Base-by-base conservation (phyloP, 225 moss, liverwort and hornwort species). In the Lunularia cruciata region DNA sequence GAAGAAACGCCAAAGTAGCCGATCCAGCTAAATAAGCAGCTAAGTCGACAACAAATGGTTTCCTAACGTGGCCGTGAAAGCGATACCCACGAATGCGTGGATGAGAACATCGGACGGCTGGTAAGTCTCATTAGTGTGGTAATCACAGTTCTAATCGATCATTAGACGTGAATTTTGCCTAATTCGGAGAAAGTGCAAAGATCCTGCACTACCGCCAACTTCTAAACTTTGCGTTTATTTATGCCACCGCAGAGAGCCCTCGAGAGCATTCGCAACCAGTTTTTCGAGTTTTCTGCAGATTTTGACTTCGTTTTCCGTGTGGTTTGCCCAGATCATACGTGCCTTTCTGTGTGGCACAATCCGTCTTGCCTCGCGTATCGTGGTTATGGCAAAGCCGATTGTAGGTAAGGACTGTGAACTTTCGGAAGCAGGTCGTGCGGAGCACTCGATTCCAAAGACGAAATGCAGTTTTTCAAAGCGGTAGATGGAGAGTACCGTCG, bases 181-280 rank as follows among this genome's bases (percentile, higher is more conserved):
- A 80, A 80, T 80, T 75, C 61, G 67, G 23, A 80, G 79, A 74
- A 75, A 72, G 56, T 63, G 67, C 75, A 43, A 75, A 75, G 75
- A 72, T 67, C 65, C 72, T 75, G 75, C 79, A 57, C 56, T 40
- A 47, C 55, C 57, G 40, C 71, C 57, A 26, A 25, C 56, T 37
- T 53, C 60, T 38, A 70, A 46, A 47, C 65, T 70, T 54, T 53
- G 57, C 55, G 51, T 73, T 62, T 73, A 80, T 76, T 72, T 76
- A 63, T 76, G 57, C 67, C 38, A 47, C 57, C 1, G 25, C 47
- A 14, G 45, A 47, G 60, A 57, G 15, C 12, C 13, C 20, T 26
- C 16, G 52, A 39, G 59, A 18, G 52, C 55, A 26, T 43, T 61
- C 31, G 69, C 31, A 35, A 38, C 40, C 31, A 58, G 43, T 71